These are phyloP conservation scores for Saccharum spontaneum DNA, from an alignment of 176 grass and related monocot species.

Conservation along the genomic window DNA sequence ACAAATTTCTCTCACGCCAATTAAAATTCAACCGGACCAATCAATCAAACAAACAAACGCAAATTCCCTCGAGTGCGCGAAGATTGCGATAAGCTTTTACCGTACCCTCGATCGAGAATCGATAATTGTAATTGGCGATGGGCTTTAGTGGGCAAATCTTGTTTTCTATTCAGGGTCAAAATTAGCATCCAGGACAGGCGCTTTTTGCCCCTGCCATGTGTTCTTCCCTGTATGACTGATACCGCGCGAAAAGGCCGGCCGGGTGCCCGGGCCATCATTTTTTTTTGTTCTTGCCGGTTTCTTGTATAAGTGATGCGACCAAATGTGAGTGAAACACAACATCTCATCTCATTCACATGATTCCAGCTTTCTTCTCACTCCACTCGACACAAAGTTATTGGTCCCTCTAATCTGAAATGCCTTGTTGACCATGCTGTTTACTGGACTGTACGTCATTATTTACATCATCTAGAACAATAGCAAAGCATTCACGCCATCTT, in stretches of 20 bases:
- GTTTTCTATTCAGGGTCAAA: slow-evolving; percentile 45
- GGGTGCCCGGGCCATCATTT: slow-evolving; percentile 18
- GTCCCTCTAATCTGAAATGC: slow-evolving; percentile 31
- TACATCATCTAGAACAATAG: not conserved
- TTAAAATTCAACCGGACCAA: not conserved
- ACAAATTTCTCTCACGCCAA: not conserved
- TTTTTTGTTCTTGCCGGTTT: not conserved
- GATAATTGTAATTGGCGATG: slow-evolving; percentile 6
- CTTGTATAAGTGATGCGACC: not conserved
- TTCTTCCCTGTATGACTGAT: slow-evolving; percentile 18
- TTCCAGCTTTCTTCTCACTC: slow-evolving; percentile 30
- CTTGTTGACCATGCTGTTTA: not conserved
- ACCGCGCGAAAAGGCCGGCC: not conserved
- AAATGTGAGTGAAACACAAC: slow-evolving; percentile 31
- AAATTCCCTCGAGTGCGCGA: not conserved
- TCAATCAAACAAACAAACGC: not conserved
- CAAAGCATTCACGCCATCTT: not conserved
- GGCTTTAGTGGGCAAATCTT: slow-evolving; percentile 9
- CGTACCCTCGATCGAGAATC: slow-evolving; percentile 1
- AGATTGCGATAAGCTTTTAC: slow-evolving; percentile 27
- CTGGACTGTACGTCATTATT: not conserved
- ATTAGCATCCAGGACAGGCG: slow-evolving; percentile 31
- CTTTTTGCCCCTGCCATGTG: slow-evolving; percentile 40
- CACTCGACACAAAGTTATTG: slow-evolving; percentile 27
- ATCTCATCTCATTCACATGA: not conserved